A percentile compares a stretch with the other conserved stretches of the same genome.
Conservation (phyloP, 2,329 filamentous ascomycete genomes). For the Colletotrichum higginsianum region DNA sequence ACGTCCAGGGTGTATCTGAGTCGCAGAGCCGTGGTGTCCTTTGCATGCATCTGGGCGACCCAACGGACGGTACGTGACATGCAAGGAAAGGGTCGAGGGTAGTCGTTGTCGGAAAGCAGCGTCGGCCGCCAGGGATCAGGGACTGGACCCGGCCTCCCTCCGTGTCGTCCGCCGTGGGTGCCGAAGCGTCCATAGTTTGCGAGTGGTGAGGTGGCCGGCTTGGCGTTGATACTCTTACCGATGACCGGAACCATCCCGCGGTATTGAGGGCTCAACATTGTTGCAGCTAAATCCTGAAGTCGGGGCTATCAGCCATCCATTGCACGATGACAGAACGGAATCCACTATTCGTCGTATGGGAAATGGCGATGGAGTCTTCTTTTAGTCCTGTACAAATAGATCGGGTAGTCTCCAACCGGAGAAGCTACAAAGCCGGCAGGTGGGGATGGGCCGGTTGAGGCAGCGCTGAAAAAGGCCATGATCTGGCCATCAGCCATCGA, state of each 20-base stretch:
- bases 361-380: neutral
- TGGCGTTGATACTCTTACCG: neutral
- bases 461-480: slow-evolving; percentile 15
- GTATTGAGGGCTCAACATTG: neutral
- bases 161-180: slow-evolving; percentile 28
- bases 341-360: neutral
- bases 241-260: slow-evolving; percentile 7
- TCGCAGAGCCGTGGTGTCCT: slow-evolving; percentile 6
- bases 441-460: slow-evolving; percentile 19
- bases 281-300: neutral
- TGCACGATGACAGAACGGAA: neutral
- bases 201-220: slow-evolving; percentile 21
- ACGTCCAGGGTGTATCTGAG: slow-evolving; percentile 7
- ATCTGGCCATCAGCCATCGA: slow-evolving; percentile 19
- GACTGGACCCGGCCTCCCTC: slow-evolving; percentile 24
- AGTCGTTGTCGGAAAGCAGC: slow-evolving; percentile 17
- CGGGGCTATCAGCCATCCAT: neutral
- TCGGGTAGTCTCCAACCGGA: slow-evolving; percentile 5
- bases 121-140: slow-evolving; percentile 30
- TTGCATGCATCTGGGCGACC: neutral
- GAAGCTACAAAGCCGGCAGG: slow-evolving; percentile 14
- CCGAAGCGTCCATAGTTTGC: slow-evolving; percentile 26
- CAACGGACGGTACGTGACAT: slow-evolving; percentile 11
- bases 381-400: neutral
- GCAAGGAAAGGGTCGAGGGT: slow-evolving; percentile 6